Conservation (phyloP, 768 basidiomycete species). For the Boletus edulis region DNA sequence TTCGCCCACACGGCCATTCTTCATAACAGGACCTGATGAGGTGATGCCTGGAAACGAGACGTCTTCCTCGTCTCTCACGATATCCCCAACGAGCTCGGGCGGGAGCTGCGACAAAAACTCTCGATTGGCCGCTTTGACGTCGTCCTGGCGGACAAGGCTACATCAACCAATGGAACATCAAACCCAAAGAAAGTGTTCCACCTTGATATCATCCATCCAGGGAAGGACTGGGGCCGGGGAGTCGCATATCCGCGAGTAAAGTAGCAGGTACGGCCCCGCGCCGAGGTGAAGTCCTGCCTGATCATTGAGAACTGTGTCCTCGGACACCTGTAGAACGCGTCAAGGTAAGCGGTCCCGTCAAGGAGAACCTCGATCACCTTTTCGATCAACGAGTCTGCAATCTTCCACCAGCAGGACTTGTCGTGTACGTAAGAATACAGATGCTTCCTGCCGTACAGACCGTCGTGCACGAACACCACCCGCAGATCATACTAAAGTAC, state of each 20-base stretch:
- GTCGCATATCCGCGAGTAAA: constrained; percentile 49
- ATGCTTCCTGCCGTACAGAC: constrained; percentile 73
- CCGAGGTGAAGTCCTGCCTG: constrained; percentile 68
- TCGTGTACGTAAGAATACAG: constrained; percentile 73
- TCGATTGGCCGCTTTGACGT: constrained; percentile 37
- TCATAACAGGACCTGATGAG: not conserved
- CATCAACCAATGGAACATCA: not conserved
- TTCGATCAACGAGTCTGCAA: constrained; percentile 63
- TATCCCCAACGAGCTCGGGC: constrained; percentile 27
- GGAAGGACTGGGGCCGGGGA: constrained; percentile 14
- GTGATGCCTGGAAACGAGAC: not conserved
- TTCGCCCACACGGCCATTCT: not conserved
- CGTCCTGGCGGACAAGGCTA: constrained; percentile 16
- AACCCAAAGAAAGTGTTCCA: not conserved
- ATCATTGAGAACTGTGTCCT: constrained; percentile 68
- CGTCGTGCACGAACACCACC: constrained; percentile 74
- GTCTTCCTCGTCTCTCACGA: constrained; percentile 15
- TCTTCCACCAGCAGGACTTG: constrained; percentile 77
- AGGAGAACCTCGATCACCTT: constrained; percentile 40
- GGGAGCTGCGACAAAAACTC: constrained; percentile 36
- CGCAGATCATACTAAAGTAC: constrained; percentile 75
- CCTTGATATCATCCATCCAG: constrained; percentile 33
- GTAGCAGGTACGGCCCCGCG: constrained; percentile 75
- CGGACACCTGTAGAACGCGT: constrained; percentile 52
- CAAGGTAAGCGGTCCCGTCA: not conserved